phyloP scores from a whole-genome alignment of 495 filamentous ascomycete genomes.

The Pseudomonodictys pantanalensis region DNA sequence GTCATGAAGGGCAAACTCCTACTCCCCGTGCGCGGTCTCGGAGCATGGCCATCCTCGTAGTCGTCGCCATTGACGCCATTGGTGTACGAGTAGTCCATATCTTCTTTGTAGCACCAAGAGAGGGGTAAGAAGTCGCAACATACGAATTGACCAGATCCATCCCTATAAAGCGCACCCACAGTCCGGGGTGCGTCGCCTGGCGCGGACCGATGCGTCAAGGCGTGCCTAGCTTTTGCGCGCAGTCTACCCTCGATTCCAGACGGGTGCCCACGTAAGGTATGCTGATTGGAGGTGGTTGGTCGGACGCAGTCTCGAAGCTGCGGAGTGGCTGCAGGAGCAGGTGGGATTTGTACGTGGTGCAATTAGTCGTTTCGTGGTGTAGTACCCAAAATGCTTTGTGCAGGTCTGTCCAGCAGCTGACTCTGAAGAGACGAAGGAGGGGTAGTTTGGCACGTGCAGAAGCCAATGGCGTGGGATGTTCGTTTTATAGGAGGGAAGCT shows the following conservation, averaged over 20 bases:
- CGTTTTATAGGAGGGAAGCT: background rate
- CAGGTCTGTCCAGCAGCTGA: background rate
- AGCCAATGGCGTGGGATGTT: conserved; percentile 1
- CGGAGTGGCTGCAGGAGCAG: background rate
- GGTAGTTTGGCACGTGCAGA: conserved; percentile 15
- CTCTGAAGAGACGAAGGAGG: conserved; percentile 14
- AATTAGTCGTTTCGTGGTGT: conserved; percentile 22
- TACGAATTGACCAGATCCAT: conserved; percentile 37
- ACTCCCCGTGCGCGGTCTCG: conserved; percentile 11
- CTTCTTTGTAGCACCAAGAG: conserved; percentile 1
- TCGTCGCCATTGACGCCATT: conserved; percentile 2
- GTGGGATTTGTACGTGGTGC: background rate
- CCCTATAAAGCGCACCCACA: conserved; percentile 8
- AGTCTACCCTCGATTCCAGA: background rate
- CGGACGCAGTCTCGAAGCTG: background rate
- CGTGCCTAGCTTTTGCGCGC: background rate
- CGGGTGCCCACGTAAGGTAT: conserved; percentile 16
- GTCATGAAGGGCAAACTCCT: conserved; percentile 28
- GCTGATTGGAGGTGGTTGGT: conserved; percentile 15
- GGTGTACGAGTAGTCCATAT: conserved; percentile 13
- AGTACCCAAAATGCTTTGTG: background rate
- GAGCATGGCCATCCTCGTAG: background rate
- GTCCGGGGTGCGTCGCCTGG: conserved; percentile 6
- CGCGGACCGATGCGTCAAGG: background rate
- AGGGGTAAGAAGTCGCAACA: conserved; percentile 3